phyloP scores from a whole-genome alignment of 495 filamentous ascomycete genomes.

The Physcia stellaris region DNA sequence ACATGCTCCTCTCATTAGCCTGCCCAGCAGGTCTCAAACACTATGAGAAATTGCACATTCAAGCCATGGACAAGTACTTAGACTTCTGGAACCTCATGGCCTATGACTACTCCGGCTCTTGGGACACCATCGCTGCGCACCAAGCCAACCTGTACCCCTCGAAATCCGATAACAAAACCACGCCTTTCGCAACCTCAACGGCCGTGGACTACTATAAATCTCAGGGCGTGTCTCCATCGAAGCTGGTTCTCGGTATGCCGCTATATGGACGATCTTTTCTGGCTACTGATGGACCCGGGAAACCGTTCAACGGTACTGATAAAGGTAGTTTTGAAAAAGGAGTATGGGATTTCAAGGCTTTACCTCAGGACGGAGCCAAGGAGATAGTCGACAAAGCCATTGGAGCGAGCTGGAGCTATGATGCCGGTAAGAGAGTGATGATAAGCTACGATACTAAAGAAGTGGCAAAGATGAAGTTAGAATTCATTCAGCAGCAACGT shows the following conservation, averaged over 20 bases:
- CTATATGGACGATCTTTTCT: slow-evolving; percentile 75
- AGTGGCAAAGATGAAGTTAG: slow-evolving; percentile 46
- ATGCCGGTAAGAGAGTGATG: slow-evolving; percentile 40
- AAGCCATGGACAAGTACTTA: slow-evolving; percentile 56
- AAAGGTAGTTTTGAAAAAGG: slow-evolving; percentile 58
- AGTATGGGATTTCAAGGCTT: slow-evolving; percentile 62
- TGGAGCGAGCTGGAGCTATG: slow-evolving; percentile 58
- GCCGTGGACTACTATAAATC: slow-evolving; percentile 47
- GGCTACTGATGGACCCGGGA: slow-evolving; percentile 55
- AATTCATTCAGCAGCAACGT: slow-evolving; percentile 46
- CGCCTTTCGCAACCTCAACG: slow-evolving; percentile 35
- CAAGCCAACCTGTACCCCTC: slow-evolving; percentile 59
- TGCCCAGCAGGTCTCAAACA: slow-evolving; percentile 45
- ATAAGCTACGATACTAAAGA: slow-evolving; percentile 59
- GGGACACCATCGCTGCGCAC: slow-evolving; percentile 56
- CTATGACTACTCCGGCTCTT: slow-evolving; percentile 61
- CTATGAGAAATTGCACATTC: slow-evolving; percentile 52
- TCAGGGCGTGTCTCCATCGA: slow-evolving; percentile 44
- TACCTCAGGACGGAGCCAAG: slow-evolving; percentile 28
- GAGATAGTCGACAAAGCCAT: slow-evolving; percentile 25
- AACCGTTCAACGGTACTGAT: slow-evolving; percentile 53
- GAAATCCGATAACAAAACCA: slow-evolving; percentile 35
- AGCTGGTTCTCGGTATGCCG: slow-evolving; percentile 74
- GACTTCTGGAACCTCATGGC: slow-evolving; percentile 78
- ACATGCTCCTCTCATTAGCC: slow-evolving; percentile 68